Evolutionary conservation across 2,329 filamentous ascomycete species (phyloP), one percentile per base, ranked within the genome.

Genomic region (Immersiporthe knoxdaviesiana): DNA sequence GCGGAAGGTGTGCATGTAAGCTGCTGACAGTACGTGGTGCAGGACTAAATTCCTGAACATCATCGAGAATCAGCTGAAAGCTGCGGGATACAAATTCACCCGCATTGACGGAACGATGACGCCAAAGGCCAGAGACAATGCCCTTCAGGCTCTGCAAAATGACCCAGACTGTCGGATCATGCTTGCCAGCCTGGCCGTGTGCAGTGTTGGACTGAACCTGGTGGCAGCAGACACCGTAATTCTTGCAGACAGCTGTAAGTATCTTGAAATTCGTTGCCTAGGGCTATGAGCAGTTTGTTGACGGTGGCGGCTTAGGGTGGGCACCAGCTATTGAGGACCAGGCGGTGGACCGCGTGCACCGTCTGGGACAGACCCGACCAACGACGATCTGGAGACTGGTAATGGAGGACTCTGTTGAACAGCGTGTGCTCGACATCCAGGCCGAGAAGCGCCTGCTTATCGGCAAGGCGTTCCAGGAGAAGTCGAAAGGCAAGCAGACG

Each of bases 281-380:
- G 21, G n/a, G 8, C 12, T 16, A n/a, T 64, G 16, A 16, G 12
- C 37, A 30, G 32, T 44, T 44, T 54, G 16, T 30, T 64, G 16
- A 63, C 59, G 24, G 16, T 11, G 18, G 14, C 6, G 18, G 35
- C 14, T 24, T 16, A 80, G 84, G 93, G 94, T 97, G 94, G 92
- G 93, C 94, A 1, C 94, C 94, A 0, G 93, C 93, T 0, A 96
- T 97, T 67, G 94, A 97, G 78, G 93, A 97, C 74, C 94, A 97
- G 77, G 94, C 94, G 3, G 86, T 97, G 2, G 94, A 97, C 76
- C 90, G 94, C 5, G 93, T 97, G 8, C 92, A 97, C 77, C 87
- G 94, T 0, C 84, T 97, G 0, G 94, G 94, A 0, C 94, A 97
- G 81, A 94, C 86, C 72, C 87, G 91, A 50, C 86, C 90, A 71